Percentiles rank a stretch among this genome's conserved stretches.
These are phyloP conservation scores for Dryas alaskensis DNA, from an alignment of 306 rosid species.

Conservation along the genomic window DNA sequence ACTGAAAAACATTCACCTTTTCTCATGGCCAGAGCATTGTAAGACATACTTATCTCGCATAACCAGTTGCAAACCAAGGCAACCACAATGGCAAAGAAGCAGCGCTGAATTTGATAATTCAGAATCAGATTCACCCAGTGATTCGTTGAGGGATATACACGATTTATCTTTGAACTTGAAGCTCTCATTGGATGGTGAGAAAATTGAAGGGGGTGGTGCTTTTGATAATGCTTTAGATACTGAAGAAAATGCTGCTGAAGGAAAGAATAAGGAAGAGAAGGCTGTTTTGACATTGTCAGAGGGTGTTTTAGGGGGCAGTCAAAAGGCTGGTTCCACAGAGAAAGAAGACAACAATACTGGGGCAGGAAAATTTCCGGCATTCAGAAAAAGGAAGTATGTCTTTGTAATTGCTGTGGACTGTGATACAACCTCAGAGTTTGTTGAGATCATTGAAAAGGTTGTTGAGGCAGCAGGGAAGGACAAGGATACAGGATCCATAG, in stretches of 20 bases:
- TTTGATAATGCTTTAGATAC: constrained; percentile 33
- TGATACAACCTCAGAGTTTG: constrained; percentile 31
- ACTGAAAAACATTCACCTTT: constrained; percentile 56
- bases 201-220: constrained; percentile 25
- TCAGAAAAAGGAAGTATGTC: constrained; percentile 40
- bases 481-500: constrained; percentile 34
- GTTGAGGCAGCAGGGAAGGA: constrained; percentile 38
- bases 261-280: constrained; percentile 32
- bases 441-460: constrained; percentile 32
- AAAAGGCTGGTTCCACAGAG: constrained; percentile 27
- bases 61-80: constrained; percentile 52
- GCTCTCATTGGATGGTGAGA: constrained; percentile 49
- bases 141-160: constrained; percentile 54
- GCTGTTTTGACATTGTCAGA: constrained; percentile 34
- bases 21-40: constrained; percentile 61
- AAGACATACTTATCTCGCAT: constrained; percentile 51
- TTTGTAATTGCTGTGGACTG: constrained; percentile 46
- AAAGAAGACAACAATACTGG: constrained; percentile 26
- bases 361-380: constrained; percentile 30
- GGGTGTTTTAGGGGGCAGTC: constrained; percentile 21
- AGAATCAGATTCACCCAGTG: constrained; percentile 45
- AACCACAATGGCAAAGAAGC: constrained; percentile 52
- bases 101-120: constrained; percentile 30
- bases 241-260: constrained; percentile 33
- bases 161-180: constrained; percentile 54